phyloP scores from a whole-genome alignment of 768 basidiomycete genomes.

The Tylopilus intermedius region DNA sequence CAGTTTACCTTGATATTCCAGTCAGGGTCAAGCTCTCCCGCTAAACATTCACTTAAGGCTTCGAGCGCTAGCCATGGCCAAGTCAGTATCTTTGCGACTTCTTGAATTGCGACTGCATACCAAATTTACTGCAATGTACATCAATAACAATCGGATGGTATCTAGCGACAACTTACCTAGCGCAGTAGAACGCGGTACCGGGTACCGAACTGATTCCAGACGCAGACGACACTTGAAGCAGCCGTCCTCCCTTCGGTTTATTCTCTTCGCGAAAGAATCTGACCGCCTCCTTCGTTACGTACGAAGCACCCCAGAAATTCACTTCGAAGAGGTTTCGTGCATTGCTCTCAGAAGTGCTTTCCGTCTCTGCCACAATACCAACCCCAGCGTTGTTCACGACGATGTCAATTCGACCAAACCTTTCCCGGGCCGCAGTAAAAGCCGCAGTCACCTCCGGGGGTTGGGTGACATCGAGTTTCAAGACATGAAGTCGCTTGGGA shows the following conservation, averaged over 20 bases:
- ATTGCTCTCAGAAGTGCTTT: slow-evolving; percentile 30
- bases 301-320: slow-evolving; percentile 42
- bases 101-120: background rate
- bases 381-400: slow-evolving; percentile 7
- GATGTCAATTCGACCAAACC: slow-evolving; percentile 27
- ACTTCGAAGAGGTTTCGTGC: slow-evolving; percentile 38
- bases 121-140: slow-evolving; percentile 11
- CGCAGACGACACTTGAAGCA: slow-evolving; percentile 30
- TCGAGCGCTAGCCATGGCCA: slow-evolving; percentile 9
- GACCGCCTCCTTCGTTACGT: slow-evolving; percentile 34
- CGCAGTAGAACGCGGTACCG: slow-evolving; percentile 15
- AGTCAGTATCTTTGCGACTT: background rate
- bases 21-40: slow-evolving; percentile 13
- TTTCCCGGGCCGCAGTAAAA: background rate
- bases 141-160: background rate
- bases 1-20: slow-evolving; percentile 21
- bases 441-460: background rate
- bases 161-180: slow-evolving; percentile 10
- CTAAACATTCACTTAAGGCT: slow-evolving; percentile 12
- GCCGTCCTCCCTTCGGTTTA: slow-evolving; percentile 33
- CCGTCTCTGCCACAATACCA: slow-evolving; percentile 8
- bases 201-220: slow-evolving; percentile 21
- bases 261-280: slow-evolving; percentile 22
- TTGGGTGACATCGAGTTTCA: slow-evolving; percentile 38
- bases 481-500: slow-evolving; percentile 30